Percentiles rank a stretch among this genome's conserved stretches.
Evolutionary conservation across 768 basidiomycete genomes (phyloP).

Genomic region (Kwoniella dendrophila): DNA sequence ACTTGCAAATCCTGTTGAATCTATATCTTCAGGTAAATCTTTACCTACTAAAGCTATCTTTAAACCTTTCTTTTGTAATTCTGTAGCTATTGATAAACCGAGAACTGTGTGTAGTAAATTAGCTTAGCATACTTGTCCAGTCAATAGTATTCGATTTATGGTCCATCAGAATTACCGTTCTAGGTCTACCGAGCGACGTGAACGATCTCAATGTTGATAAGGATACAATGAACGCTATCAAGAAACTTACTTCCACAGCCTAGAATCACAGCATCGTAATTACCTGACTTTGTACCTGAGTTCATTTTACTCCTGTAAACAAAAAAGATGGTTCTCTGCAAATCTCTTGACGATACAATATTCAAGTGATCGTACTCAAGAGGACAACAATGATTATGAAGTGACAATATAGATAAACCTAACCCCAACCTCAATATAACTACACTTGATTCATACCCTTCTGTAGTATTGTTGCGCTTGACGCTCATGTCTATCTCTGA

Average conservation of each 20-base stretch:
- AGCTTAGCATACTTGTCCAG: neutral
- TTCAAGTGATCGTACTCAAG: too few species aligned
- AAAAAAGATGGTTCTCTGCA: too few species aligned
- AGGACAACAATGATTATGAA: too few species aligned
- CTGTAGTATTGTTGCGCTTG: too few species aligned
- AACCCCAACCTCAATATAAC: too few species aligned
- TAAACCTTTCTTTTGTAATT: conserved; percentile 43
- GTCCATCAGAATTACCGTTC: neutral
- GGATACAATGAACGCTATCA: neutral
- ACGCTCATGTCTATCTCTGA: too few species aligned
- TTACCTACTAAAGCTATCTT: conserved; percentile 50
- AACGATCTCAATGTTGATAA: neutral
- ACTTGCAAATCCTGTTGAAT: conserved; percentile 48
- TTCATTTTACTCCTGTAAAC: too few species aligned
- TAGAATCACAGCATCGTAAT: conserved; percentile 19
- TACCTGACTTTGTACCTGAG: too few species aligned
- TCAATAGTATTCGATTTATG: neutral
- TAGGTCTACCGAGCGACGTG: neutral
- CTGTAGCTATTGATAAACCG: conserved; percentile 52
- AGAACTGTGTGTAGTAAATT: conserved; percentile 38
- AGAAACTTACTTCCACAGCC: conserved; percentile 20
- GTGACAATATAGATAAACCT: too few species aligned
- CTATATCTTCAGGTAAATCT: conserved; percentile 55
- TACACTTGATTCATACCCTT: too few species aligned
- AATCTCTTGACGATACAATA: too few species aligned